Conservation (phyloP, 2,329 filamentous ascomycete genomes). For the Camillea tinctor region DNA sequence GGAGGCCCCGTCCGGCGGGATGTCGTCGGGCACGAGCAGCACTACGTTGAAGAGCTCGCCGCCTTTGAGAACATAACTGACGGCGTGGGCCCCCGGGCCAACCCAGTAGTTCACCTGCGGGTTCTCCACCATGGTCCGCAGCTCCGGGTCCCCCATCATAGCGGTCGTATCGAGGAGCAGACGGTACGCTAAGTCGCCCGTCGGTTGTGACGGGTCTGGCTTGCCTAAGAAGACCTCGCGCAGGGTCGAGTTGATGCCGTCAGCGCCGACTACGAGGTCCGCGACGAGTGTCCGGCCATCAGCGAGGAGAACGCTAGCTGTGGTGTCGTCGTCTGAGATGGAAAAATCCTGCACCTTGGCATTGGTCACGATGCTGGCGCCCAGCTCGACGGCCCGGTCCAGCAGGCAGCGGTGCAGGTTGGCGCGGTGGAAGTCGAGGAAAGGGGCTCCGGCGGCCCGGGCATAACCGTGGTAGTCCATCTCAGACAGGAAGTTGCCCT, state of each 20-base stretch:
- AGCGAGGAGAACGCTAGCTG: conserved; percentile 38
- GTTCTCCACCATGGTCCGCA: conserved; percentile 43
- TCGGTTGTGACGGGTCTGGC: conserved; percentile 45
- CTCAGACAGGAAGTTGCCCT: conserved; percentile 45
- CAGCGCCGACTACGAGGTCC: conserved; percentile 47
- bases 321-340: conserved; percentile 31
- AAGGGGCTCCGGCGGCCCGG: conserved; percentile 38
- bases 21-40: conserved; percentile 48
- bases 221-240: conserved; percentile 43
- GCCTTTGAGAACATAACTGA: conserved; percentile 50
- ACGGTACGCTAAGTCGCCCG: conserved; percentile 51
- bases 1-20: conserved; percentile 37
- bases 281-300: conserved; percentile 37
- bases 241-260: conserved; percentile 46
- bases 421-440: conserved; percentile 56
- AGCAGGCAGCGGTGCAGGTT: conserved; percentile 49
- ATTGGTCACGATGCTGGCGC: conserved; percentile 44
- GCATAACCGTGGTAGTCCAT: conserved; percentile 47
- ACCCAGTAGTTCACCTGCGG: conserved; percentile 54
- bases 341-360: conserved; percentile 43
- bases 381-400: conserved; percentile 46
- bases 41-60: conserved; percentile 52
- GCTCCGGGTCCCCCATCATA: conserved; percentile 45
- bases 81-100: conserved; percentile 50
- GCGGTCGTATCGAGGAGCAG: conserved; percentile 44